Percentiles rank a stretch among this genome's conserved stretches.
phyloP scores from a whole-genome alignment of 2,329 filamentous ascomycete genomes.

The Colletotrichum chlorophyti region DNA sequence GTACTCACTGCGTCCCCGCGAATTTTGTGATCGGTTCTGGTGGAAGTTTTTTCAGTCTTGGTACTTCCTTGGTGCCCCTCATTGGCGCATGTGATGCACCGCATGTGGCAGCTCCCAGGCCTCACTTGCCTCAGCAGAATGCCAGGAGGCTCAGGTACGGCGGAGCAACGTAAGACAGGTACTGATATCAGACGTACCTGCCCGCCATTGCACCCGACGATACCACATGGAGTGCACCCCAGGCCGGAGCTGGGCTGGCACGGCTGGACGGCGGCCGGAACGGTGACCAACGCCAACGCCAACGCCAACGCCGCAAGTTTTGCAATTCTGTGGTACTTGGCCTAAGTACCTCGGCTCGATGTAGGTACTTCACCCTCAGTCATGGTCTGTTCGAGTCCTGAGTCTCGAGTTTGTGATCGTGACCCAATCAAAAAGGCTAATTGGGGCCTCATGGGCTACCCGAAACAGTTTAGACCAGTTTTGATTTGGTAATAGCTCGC shows the following conservation, averaged over 20 bases:
- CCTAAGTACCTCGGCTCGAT: not conserved
- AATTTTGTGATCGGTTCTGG: slow-evolving; percentile 5
- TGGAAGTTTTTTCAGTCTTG: slow-evolving; percentile 17
- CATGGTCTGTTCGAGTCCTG: not conserved
- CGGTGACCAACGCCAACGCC: not conserved
- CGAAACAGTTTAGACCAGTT: slow-evolving; percentile 16
- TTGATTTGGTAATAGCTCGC: slow-evolving; percentile 28
- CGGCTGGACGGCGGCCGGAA: too few relatives aligned
- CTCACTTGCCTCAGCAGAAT: slow-evolving; percentile 25
- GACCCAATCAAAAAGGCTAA: slow-evolving; percentile 15
- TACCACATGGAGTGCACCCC: not conserved
- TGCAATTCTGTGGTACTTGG: not conserved
- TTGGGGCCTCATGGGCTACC: slow-evolving; percentile 2
- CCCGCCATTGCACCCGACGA: not conserved
- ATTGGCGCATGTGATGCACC: slow-evolving; percentile 29
- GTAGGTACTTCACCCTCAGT: not conserved
- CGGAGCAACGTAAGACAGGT: slow-evolving; percentile 1
- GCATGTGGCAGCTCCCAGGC: slow-evolving; percentile 28
- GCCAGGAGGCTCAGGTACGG: slow-evolving; percentile 10
- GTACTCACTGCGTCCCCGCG: slow-evolving; percentile 6
- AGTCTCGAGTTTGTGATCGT: too few relatives aligned
- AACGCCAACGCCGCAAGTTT: not conserved
- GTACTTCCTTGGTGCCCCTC: slow-evolving; percentile 28
- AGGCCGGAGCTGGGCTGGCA: not conserved
- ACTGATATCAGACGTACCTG: slow-evolving; percentile 8